Percentiles rank a stretch among this genome's conserved stretches.
Conservation (phyloP, 2,329 filamentous ascomycete genomes). For the Apiospora pterosperma region DNA sequence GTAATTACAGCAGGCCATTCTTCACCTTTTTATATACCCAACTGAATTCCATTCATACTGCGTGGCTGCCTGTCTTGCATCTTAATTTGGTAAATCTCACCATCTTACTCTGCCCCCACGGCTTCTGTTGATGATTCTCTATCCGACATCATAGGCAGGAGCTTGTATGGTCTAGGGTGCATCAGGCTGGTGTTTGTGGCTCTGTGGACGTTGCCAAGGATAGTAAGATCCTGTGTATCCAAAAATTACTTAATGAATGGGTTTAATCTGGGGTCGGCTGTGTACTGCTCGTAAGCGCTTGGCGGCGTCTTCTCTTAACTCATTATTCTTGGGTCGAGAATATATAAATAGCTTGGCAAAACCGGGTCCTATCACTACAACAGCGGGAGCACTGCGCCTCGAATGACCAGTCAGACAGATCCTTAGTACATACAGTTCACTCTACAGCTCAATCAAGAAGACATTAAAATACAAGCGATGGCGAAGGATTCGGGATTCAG, state of each 20-base stretch:
- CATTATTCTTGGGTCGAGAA: not conserved
- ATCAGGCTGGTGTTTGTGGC: no score
- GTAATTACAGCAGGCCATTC: not conserved
- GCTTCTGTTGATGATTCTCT: not conserved
- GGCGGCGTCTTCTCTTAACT: not conserved
- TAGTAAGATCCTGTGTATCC: not conserved
- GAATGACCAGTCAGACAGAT: no score
- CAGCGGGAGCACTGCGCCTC: no score
- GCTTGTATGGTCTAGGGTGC: not conserved
- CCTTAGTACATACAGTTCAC: no score
- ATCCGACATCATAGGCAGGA: not conserved
- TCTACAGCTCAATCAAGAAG: no score
- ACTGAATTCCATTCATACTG: no score
- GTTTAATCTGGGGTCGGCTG: not conserved
- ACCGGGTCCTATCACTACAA: not conserved
- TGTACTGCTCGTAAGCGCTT: no score
- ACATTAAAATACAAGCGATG: not conserved
- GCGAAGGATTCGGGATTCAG: not conserved
- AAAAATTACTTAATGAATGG: not conserved
- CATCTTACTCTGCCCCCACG: not conserved
- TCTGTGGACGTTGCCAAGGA: not conserved
- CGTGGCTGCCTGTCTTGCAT: not conserved
- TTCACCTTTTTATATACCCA: not conserved
- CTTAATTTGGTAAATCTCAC: not conserved
- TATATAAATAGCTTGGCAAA: not conserved